phyloP scores from a whole-genome alignment of 2,329 filamentous ascomycete genomes.

The Harringtonia lauricola region DNA sequence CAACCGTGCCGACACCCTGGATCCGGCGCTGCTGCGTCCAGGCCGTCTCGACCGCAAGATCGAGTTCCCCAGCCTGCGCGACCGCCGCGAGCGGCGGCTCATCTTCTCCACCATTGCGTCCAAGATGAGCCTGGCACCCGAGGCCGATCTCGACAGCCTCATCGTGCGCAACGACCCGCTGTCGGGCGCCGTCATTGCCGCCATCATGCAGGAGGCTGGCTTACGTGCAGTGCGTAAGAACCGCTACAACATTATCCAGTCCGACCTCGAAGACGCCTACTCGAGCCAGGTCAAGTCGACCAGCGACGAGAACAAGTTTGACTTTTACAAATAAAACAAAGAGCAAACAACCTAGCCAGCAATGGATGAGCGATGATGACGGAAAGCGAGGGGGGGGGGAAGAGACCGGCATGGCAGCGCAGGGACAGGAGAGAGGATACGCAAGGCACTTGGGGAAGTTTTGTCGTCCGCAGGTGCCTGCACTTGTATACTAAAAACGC shows the following conservation, averaged over 20 bases:
- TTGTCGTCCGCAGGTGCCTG: no score
- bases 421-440: no score
- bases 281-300: constrained; percentile 87
- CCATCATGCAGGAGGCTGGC: constrained; percentile 98
- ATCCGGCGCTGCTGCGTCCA: constrained; percentile 86
- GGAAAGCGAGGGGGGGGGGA: background rate
- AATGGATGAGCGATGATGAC: background rate
- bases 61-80: constrained; percentile 90
- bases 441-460: no score
- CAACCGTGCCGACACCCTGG: constrained; percentile 93
- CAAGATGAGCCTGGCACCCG: constrained; percentile 95
- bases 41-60: constrained; percentile 97
- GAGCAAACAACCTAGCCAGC: background rate
- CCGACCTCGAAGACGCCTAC: constrained; percentile 93
- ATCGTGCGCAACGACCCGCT: constrained; percentile 96
- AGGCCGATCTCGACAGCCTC: constrained; percentile 90
- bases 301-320: constrained; percentile 61
- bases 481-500: no score
- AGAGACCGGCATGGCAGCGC: no score
- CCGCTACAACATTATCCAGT: constrained; percentile 97
- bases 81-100: constrained; percentile 85
- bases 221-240: constrained; percentile 93
- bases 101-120: constrained; percentile 96
- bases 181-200: constrained; percentile 90
- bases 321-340: constrained; percentile 68